Conservation (phyloP, 331 rosid genomes). For the Acacia concinna region DNA sequence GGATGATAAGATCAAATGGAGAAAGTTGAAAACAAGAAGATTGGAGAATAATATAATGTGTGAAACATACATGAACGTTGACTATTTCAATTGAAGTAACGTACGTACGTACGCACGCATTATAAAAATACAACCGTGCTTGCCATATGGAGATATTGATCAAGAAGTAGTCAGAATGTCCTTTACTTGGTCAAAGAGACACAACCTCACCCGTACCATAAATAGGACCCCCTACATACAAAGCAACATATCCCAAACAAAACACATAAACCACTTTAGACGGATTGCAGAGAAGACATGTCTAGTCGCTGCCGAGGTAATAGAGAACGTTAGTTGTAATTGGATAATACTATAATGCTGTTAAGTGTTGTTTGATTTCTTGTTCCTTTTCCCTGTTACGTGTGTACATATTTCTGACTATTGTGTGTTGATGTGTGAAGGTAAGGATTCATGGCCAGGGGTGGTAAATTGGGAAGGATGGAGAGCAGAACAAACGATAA, state of each 20-base stretch:
- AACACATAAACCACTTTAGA: not conserved
- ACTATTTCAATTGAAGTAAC: not conserved
- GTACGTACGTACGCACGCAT: not conserved
- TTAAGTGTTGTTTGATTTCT: not conserved
- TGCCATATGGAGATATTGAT: not conserved
- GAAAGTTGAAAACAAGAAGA: not conserved
- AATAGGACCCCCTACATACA: not conserved
- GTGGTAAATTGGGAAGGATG: not conserved
- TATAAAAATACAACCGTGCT: not conserved
- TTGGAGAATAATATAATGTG: not conserved
- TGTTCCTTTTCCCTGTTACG: not conserved
- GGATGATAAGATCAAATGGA: too few relatives aligned
- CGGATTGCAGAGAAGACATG: not conserved
- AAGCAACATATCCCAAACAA: not conserved
- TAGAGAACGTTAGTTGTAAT: not conserved
- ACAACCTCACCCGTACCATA: not conserved
- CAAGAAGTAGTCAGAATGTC: not conserved
- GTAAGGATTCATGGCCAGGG: constrained; percentile 21
- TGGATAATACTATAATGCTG: not conserved
- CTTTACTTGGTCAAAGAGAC: not conserved
- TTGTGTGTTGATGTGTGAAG: not conserved
- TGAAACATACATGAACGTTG: not conserved
- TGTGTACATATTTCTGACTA: too few relatives aligned
- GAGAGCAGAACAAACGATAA: not conserved
- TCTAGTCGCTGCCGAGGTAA: not conserved